phyloP scores from a whole-genome alignment of 495 filamentous ascomycete species.

The Lasiosphaeriaceae sp. region DNA sequence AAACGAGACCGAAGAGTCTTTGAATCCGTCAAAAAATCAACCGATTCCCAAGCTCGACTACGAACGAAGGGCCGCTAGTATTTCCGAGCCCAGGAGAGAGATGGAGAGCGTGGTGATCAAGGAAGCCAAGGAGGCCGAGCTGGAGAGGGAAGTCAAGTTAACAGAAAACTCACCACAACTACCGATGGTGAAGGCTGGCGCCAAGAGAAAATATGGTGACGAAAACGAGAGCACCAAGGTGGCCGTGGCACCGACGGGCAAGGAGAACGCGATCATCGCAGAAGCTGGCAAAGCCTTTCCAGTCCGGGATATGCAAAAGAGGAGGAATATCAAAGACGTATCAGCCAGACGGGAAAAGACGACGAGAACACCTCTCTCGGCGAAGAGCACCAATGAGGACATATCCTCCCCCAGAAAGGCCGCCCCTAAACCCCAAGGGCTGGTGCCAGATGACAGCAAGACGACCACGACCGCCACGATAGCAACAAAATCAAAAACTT shows the following conservation, averaged over 20 bases:
- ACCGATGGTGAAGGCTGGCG: conserved; percentile 19
- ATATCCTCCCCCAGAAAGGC: conserved; percentile 40
- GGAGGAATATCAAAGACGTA: conserved; percentile 33
- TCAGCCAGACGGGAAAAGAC: conserved; percentile 27
- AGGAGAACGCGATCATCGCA: conserved; percentile 22
- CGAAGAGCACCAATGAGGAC: conserved; percentile 46
- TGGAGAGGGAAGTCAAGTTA: conserved; percentile 5
- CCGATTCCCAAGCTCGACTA: conserved; percentile 17
- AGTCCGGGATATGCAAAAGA: conserved; percentile 12
- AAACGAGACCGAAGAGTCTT: conserved; percentile 16
- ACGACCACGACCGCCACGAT: conserved; percentile 14
- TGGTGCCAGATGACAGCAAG: conserved; percentile 19
- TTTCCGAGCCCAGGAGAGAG: conserved; percentile 14
- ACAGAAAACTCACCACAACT: not conserved
- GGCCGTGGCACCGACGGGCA: conserved; percentile 19
- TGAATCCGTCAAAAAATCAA: not conserved
- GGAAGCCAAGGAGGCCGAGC: conserved; percentile 4
- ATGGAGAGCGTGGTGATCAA: not conserved
- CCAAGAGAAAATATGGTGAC: conserved; percentile 33
- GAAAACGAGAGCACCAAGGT: conserved; percentile 21
- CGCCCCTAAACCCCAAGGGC: conserved; percentile 15
- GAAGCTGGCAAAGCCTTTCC: conserved; percentile 11
- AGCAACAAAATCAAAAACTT: conserved; percentile 9
- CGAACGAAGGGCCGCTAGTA: conserved; percentile 11
- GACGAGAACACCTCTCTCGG: conserved; percentile 36